phyloP scores from a whole-genome alignment of 2,329 filamentous ascomycete species.

The Ceratocystis albifundus region DNA sequence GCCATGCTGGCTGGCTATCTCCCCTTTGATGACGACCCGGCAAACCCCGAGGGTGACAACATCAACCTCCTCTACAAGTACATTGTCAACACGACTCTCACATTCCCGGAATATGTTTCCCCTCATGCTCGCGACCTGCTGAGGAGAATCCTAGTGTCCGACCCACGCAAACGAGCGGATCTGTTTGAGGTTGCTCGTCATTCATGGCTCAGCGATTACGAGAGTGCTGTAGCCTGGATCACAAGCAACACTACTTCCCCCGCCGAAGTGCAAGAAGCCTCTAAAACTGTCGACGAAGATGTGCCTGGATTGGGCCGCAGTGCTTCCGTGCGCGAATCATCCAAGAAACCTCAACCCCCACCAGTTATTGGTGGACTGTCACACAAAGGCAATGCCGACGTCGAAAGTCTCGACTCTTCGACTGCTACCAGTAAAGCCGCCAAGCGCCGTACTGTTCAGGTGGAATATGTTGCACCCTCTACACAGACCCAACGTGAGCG shows the following conservation, averaged over 20 bases:
- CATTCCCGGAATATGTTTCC: constrained; percentile 97
- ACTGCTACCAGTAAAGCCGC: constrained; percentile 58
- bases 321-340: constrained; percentile 79
- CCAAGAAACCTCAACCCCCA: constrained; percentile 45
- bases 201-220: constrained; percentile 95
- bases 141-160: constrained; percentile 84
- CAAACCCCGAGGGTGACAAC: constrained; percentile 96
- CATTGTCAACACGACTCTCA: constrained; percentile 91
- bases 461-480: constrained; percentile 89
- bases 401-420: constrained; percentile 43
- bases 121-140: constrained; percentile 89
- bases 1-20: constrained; percentile 97
- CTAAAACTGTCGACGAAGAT: constrained; percentile 47
- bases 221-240: constrained; percentile 93
- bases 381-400: constrained; percentile 61
- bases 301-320: constrained; percentile 62
- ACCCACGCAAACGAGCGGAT: constrained; percentile 87
- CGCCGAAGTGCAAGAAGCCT: constrained; percentile 71
- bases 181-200: constrained; percentile 94
- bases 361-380: constrained; percentile 50
- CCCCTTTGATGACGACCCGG: constrained; percentile 94
- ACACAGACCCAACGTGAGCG: constrained; percentile 68
- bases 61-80: constrained; percentile 99
- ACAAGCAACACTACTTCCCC: constrained; percentile 87
- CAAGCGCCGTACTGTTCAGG: constrained; percentile 88